Evolutionary conservation across 352 stramenopile genomes (phyloP), one percentile per base, ranked within the genome.

Genomic region (Sclerospora graminicola): DNA sequence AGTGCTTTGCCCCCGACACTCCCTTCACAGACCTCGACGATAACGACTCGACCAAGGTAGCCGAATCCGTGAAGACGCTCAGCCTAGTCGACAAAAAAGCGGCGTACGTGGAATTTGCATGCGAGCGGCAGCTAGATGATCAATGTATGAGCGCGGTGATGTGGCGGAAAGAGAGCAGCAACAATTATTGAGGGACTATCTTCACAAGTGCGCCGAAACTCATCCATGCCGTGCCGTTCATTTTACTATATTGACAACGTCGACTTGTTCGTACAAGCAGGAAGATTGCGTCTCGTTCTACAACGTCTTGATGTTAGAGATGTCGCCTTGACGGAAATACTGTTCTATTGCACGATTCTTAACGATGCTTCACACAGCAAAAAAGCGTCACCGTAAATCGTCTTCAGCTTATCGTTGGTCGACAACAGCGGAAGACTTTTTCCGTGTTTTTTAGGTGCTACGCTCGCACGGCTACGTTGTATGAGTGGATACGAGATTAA

Each of bases 211-310:
- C n/a, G n/a, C n/a, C n/a, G n/a, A n/a, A n/a, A n/a, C n/a, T n/a
- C n/a, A n/a, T n/a, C n/a, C n/a, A n/a, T n/a, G n/a, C 82, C 82
- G 24, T 87, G 68, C 20, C 65, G 82, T 13, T 91, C 79, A 13
- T 66, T 83, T 24, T 87, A 87, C 34, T 94, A 71, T 50, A 73
- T 91, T 41, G 79, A 89, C 50, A 85, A 75, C 11, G 45, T 91
- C 11, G 82, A 94, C 18, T 47, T 84, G 16, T 91, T 94, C 45
- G 51, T 94, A 5, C 82, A 94, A 73, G 76, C 69, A 1, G 77
- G 79, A 41, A 79, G 82, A 2, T 85, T 86, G 23, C 66, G 60
- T 6, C 64, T 88, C 19, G 77, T 94, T 32, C 51, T 89, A 24
- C 58, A 86, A 49, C 69, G 81, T 0, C 53, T 88, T 15, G 58